Conservation (phyloP, 1,284 basidiomycete genomes). For the Volvariella surrecta region DNA sequence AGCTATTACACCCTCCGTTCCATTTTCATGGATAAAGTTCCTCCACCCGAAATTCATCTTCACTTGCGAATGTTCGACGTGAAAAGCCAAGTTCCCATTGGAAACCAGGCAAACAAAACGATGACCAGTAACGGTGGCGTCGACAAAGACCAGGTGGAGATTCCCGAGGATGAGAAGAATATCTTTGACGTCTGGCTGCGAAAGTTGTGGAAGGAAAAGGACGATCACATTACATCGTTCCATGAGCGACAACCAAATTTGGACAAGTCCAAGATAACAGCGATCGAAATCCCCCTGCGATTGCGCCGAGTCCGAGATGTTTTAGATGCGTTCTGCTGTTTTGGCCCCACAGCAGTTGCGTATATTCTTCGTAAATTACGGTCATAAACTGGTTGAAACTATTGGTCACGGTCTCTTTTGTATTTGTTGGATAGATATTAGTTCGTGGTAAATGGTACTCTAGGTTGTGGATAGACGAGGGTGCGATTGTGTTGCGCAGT, state of each 20-base stretch:
- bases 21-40: slow-evolving; percentile 76
- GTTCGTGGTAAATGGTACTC: no score
- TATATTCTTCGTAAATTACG: slow-evolving; percentile 36
- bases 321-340: slow-evolving; percentile 62
- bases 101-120: slow-evolving; percentile 35
- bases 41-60: slow-evolving; percentile 83
- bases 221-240: slow-evolving; percentile 61
- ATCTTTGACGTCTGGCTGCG: slow-evolving; percentile 82
- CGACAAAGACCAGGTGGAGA: slow-evolving; percentile 35
- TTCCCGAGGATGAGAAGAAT: slow-evolving; percentile 58
- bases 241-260: slow-evolving; percentile 23
- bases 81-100: slow-evolving; percentile 55
- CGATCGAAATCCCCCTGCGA: slow-evolving; percentile 51
- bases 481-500: slow-evolving; percentile 14
- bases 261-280: slow-evolving; percentile 9
- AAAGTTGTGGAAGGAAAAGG: slow-evolving; percentile 79
- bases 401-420: slow-evolving; percentile 18
- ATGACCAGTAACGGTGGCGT: slow-evolving; percentile 19
- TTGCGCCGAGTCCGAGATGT: slow-evolving; percentile 45
- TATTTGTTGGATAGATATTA: slow-evolving; percentile 45
- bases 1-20: slow-evolving; percentile 83
- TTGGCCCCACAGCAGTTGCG: slow-evolving; percentile 47
- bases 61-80: slow-evolving; percentile 78
- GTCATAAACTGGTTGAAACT: neutral
- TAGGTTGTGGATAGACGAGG: slow-evolving; percentile 10